These are phyloP conservation scores for Plasmodium fragile DNA, from an alignment of 169 alveolate species.

Conservation along the genomic window DNA sequence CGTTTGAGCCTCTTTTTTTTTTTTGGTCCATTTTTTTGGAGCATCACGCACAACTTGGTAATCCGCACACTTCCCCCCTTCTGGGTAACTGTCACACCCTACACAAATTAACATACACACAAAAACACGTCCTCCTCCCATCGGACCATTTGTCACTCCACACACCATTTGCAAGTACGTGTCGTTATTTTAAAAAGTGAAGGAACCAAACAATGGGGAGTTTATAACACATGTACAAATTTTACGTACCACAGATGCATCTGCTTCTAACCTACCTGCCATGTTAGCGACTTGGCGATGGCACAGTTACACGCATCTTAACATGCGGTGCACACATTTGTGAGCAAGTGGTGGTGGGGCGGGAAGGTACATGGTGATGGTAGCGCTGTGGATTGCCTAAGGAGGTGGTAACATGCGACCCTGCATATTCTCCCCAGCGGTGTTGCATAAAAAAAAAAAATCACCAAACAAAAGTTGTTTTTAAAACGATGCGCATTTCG, in stretches of 20 bases:
- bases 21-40: constrained; percentile 2
- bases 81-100: background rate
- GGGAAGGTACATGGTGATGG: background rate
- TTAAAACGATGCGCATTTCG: background rate
- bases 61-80: background rate
- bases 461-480: background rate
- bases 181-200: background rate
- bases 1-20: background rate
- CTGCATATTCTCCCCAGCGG: background rate
- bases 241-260: background rate
- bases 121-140: background rate
- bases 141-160: background rate
- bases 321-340: background rate
- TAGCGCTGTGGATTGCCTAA: background rate
- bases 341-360: background rate
- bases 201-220: background rate
- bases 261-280: background rate
- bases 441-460: background rate
- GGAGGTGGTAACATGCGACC: background rate
- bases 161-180: background rate
- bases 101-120: background rate
- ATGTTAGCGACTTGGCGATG: background rate
- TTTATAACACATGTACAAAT: background rate
- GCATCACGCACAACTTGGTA: background rate
- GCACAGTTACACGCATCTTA: too few relatives aligned